Base-by-base conservation (phyloP, 306 rosid species). In the Casuarina equisetifolia region DNA sequence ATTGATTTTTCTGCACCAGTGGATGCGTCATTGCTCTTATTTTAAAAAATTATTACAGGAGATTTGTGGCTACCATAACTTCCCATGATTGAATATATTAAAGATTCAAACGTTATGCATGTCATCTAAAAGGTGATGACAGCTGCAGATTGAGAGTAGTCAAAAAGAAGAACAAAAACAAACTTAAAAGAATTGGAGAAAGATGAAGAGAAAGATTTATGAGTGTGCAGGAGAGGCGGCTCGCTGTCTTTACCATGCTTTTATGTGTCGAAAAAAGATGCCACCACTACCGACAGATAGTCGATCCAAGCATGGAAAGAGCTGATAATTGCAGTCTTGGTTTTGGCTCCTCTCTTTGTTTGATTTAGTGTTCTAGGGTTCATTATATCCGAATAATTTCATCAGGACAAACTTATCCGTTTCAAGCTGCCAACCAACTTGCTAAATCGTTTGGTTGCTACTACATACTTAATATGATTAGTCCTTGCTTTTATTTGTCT, bases 201-300 rank as follows among this genome's bases (percentile, higher is more conserved):
- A 48, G 11, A 9, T 46, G 11, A 3, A 13, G 51, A 40, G 32
- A 3, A 44, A 69, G 58, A 67, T 79, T 25, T 50, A 48, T 20
- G 73, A 35, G 76, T 13, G 36, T 9, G 51, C n/a, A 54, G 4
- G 70, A 48, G 48, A 63, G 74, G 52, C 78, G 82, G 79, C 71
- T 75, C n/a, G 66, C 79, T 72, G 81, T 72, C 74, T 78, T 79
- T 79, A 54, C 45, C 3, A 54, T 62, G 58, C 66, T 75, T 36
- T 35, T 74, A 15, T 36, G 2, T 78, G 57, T 79, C 72, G 76
- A 54, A 44, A 49, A 70, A 74, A 79, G 20, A 74, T 71, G 52
- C 70, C 50, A 69, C 3, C 40, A 44, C 78, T 61, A 55, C 70
- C 70, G 83, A 83, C 77, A 74, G 8, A 42, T 78, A 5, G 55